A percentile compares a stretch with the other conserved stretches of the same genome.
Evolutionary conservation across 2,329 filamentous ascomycete genomes (phyloP).

Genomic region (Ceratocystis papillata): DNA sequence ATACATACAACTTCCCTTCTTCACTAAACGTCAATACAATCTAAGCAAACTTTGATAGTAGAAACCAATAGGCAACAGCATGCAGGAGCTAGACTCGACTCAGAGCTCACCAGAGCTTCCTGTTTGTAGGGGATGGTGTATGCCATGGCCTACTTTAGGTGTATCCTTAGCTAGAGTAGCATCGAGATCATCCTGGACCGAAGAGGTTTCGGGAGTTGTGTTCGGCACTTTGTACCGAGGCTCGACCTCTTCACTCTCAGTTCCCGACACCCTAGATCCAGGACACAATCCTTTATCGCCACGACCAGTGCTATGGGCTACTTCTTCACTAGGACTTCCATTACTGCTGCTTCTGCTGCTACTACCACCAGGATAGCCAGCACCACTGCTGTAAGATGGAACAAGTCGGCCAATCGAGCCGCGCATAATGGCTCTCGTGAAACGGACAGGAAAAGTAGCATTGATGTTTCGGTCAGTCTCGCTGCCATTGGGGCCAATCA

Average conservation of each 20-base stretch:
- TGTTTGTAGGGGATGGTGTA: background rate
- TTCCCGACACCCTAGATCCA: background rate
- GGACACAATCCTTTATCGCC: background rate
- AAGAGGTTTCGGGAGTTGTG: slow-evolving; percentile 3
- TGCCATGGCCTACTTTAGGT: background rate
- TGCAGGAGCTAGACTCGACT: background rate
- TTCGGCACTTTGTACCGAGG: slow-evolving; percentile 1
- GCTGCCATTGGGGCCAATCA: slow-evolving; percentile 11
- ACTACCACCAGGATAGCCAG: background rate
- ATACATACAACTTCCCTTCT: background rate
- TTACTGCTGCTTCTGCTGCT: background rate
- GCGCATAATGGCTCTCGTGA: slow-evolving; percentile 19
- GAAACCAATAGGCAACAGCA: background rate
- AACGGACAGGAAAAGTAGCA: slow-evolving; percentile 18
- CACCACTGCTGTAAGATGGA: slow-evolving; percentile 3
- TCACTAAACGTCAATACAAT: background rate
- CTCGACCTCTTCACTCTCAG: background rate
- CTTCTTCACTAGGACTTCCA: background rate
- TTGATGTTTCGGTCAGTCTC: slow-evolving; percentile 8
- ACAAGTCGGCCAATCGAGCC: slow-evolving; percentile 20
- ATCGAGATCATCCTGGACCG: background rate
- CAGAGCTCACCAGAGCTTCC: background rate
- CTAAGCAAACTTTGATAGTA: slow-evolving; percentile 1
- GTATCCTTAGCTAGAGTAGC: background rate
- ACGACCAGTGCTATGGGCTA: background rate